phyloP scores from a whole-genome alignment of 176 grass and related monocot genomes.

The Elaeis guineensis region DNA sequence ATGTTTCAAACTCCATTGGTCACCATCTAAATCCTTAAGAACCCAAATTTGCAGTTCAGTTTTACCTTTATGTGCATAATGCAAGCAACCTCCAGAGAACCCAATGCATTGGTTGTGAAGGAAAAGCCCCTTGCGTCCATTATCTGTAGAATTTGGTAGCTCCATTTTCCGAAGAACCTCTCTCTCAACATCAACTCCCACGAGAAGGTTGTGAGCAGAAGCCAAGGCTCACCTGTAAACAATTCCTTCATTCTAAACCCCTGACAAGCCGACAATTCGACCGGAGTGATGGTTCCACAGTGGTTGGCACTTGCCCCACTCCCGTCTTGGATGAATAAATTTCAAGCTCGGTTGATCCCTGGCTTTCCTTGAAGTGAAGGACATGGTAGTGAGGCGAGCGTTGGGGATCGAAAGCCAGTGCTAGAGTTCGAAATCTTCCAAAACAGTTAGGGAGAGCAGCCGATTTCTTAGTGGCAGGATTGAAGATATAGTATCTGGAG shows the following conservation, averaged over 20 bases:
- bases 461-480: conserved; percentile 7
- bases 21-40: conserved; percentile 9
- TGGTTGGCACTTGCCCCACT: not conserved
- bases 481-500: conserved; percentile 1
- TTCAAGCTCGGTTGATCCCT: not conserved
- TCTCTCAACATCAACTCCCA: not conserved
- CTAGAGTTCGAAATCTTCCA: not conserved
- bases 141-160: not conserved
- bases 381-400: conserved; percentile 2
- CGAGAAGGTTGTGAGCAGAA: not conserved
- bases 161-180: not conserved
- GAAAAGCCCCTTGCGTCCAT: no score
- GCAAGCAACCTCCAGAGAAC: not conserved
- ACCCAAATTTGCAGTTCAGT: conserved; percentile 8
- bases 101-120: no score
- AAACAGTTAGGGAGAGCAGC: not conserved
- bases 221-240: no score
- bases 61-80: conserved; percentile 4
- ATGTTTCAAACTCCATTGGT: conserved; percentile 9
- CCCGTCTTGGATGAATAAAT: conserved; percentile 11
- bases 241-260: no score
- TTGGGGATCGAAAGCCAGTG: not conserved
- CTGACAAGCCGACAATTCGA: no score
- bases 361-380: not conserved
- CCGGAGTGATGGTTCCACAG: no score